Percentiles rank a stretch among this genome's conserved stretches.
Evolutionary conservation across 2,329 filamentous ascomycete species (phyloP).

Genomic region (Epichloe hybrida): DNA sequence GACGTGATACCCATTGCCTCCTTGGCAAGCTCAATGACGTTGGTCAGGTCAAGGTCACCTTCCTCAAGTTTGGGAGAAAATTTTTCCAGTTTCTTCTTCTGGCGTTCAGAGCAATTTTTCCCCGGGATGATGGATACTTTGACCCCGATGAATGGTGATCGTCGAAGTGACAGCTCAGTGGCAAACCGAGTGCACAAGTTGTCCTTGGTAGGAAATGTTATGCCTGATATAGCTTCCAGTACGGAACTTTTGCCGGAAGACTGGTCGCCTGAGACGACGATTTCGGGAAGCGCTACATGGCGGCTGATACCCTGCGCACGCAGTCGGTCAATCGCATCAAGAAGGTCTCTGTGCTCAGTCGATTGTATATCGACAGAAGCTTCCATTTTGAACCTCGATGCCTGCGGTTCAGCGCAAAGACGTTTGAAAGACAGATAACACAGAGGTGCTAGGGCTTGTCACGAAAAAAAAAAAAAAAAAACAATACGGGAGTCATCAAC

Average conservation of each 20-base stretch:
- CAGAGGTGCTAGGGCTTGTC: background rate
- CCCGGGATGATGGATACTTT: slow-evolving; percentile 20
- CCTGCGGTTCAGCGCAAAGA: background rate
- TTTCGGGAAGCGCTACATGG: slow-evolving; percentile 27
- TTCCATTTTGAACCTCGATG: background rate
- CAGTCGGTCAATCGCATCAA: slow-evolving; percentile 7
- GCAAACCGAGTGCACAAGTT: slow-evolving; percentile 49
- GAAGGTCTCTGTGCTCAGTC: slow-evolving; percentile 4
- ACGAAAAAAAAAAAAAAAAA: too few relatives aligned
- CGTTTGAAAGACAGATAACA: background rate
- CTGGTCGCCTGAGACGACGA: slow-evolving; percentile 47
- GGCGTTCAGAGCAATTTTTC: slow-evolving; percentile 10
- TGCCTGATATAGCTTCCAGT: slow-evolving; percentile 47
- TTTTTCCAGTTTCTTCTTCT: slow-evolving; percentile 11
- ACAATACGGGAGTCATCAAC: background rate
- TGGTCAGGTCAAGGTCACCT: slow-evolving; percentile 13
- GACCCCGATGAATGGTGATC: slow-evolving; percentile 21
- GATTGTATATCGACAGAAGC: slow-evolving; percentile 2
- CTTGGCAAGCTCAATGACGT: slow-evolving; percentile 27
- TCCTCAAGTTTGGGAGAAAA: slow-evolving; percentile 12
- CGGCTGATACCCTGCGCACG: slow-evolving; percentile 3
- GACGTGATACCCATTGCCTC: slow-evolving; percentile 34
- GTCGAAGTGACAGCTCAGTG: slow-evolving; percentile 45
- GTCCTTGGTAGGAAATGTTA: slow-evolving; percentile 45
- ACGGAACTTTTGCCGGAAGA: slow-evolving; percentile 51